Evolutionary conservation across 257 asterid species (phyloP), one percentile per base, ranked within the genome.

Genomic region (Craterostigma plantagineum): DNA sequence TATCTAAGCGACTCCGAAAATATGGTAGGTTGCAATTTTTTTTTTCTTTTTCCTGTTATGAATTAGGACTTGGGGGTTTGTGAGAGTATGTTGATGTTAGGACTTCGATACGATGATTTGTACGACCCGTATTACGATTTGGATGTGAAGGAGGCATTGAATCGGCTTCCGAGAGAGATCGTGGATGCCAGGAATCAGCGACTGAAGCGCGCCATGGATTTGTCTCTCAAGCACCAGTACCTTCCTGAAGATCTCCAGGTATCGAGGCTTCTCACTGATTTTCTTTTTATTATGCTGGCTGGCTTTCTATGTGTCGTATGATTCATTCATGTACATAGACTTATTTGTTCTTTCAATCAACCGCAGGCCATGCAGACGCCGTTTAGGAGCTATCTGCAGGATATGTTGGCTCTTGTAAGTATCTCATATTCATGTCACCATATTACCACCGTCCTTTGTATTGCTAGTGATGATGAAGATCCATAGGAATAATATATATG

Each of bases 311-410:
- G n/a, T n/a, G n/a, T n/a, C n/a, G n/a, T n/a, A n/a, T n/a, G n/a
- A n/a, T n/a, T n/a, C n/a, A n/a, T n/a, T n/a, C n/a, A n/a, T n/a
- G n/a, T n/a, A n/a, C n/a, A n/a, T n/a, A n/a, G n/a, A n/a, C n/a
- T n/a, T n/a, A n/a, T n/a, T n/a, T n/a, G n/a, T n/a, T n/a, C n/a
- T n/a, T n/a, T n/a, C n/a, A 37, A n/a, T n/a, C 18, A 33, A 16
- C n/a, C n/a, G n/a, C 94, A 78, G 94, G 82, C 80, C 44, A 63
- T 56, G 71, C 95, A 85, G 64, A 85, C 94, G 27, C 94, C 96
- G 42, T 80, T 72, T 67, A 68, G 92, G 73, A 54, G 65, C 65
- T 80, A 84, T 70, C 87, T 84, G 16, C 91, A 74, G 68, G 84
- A 81, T 3, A 84, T 84, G 90, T 47, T 80, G 53, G 66, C 84